Conservation (phyloP, 1,139 yeast genomes). For the Saccharomycopsis hybrid region DNA sequence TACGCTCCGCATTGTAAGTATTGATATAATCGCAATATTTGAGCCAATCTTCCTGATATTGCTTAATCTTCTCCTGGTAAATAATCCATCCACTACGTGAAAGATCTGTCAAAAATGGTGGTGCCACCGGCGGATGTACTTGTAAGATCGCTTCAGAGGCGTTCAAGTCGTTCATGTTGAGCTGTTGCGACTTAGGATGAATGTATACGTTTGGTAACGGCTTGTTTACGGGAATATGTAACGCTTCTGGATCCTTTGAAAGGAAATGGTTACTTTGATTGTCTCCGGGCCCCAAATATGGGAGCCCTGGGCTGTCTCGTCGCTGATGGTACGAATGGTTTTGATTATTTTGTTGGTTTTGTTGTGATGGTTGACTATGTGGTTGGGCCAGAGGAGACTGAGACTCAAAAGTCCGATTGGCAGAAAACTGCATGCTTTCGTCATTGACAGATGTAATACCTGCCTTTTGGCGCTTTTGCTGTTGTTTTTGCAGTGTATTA, state of each 20-base stretch:
- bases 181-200: background rate
- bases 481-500: too few relatives aligned
- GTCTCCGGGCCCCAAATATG: too few relatives aligned
- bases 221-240: constrained; percentile 20
- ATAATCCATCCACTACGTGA: constrained; percentile 3
- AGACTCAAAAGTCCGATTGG: background rate
- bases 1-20: constrained; percentile 3
- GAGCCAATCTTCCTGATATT: constrained; percentile 12
- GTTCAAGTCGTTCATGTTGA: constrained; percentile 4
- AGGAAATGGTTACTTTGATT: too few relatives aligned
- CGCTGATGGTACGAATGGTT: too few relatives aligned
- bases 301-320: too few relatives aligned
- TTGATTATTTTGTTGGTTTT: background rate
- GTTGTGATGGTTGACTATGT: too few relatives aligned
- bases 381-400: background rate
- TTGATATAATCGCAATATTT: constrained; percentile 5
- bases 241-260: constrained; percentile 1
- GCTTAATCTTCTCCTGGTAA: constrained; percentile 6
- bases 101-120: background rate
- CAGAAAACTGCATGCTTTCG: background rate
- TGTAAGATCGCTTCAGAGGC: background rate
- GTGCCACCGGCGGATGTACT: constrained; percentile 4
- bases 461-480: background rate
- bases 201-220: constrained; percentile 7
- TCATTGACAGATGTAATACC: background rate